These are phyloP conservation scores for Fusarium armeniacum DNA, from an alignment of 2,329 filamentous ascomycete species.

Conservation along the genomic window DNA sequence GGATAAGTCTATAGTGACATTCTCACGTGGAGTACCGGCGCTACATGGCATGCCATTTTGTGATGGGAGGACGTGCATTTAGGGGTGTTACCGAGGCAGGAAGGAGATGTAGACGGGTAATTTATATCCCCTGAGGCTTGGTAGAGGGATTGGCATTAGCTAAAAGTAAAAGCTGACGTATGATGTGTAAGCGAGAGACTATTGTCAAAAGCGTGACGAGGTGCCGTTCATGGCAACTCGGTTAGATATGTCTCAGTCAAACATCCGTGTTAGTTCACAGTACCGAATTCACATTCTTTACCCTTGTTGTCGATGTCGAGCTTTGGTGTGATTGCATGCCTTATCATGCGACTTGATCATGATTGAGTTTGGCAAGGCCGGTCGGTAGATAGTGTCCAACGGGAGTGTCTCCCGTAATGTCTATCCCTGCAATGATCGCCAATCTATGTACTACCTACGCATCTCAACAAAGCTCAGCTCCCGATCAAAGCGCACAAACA, in stretches of 20 bases:
- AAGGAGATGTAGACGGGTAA: neutral
- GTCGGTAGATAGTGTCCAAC: neutral
- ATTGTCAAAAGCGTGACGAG: neutral
- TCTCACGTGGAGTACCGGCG: slow-evolving; percentile 2
- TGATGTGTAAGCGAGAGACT: slow-evolving; percentile 2
- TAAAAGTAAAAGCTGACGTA: slow-evolving; percentile 4
- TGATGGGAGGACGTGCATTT: neutral
- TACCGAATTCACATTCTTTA: neutral
- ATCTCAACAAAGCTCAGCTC: slow-evolving; percentile 1
- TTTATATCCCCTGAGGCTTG: neutral
- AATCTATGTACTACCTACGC: neutral
- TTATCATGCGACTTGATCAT: no score
- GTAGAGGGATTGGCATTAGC: neutral
- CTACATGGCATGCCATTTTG: neutral
- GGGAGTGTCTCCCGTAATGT: neutral
- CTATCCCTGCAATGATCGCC: slow-evolving; percentile 2
- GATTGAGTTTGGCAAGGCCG: neutral
- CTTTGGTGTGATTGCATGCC: neutral
- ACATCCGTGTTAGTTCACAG: neutral
- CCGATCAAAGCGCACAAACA: neutral
- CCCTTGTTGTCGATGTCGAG: neutral
- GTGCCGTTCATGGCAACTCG: neutral
- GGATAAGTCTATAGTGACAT: neutral
- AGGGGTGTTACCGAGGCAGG: neutral
- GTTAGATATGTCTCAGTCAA: slow-evolving; percentile 3